Evolutionary conservation across 2,329 filamentous ascomycete species (phyloP).

Genomic region (Aureobasidium uvarum): DNA sequence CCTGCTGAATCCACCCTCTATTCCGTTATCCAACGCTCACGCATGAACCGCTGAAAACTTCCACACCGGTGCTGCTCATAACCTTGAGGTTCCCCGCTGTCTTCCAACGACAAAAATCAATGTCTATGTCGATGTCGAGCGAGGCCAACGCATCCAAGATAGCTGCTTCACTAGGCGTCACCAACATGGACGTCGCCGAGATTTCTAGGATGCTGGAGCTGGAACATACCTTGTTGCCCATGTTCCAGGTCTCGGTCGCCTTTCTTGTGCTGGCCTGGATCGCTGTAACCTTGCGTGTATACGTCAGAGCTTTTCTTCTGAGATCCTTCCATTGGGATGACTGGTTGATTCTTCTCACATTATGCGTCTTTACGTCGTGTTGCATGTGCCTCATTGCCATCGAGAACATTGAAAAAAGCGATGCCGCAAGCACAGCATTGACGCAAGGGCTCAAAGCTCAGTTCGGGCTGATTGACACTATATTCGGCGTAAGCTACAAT

Average conservation of each 20-base stretch:
- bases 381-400: conserved; percentile 36
- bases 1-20: not conserved
- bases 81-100: conserved; percentile 8
- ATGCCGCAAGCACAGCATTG: not conserved
- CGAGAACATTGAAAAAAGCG: conserved; percentile 14
- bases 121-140: not conserved
- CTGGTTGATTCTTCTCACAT: conserved; percentile 38
- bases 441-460: not conserved
- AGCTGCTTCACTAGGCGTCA: conserved; percentile 4
- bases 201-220: conserved; percentile 14
- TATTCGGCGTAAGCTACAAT: conserved; percentile 48
- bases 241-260: conserved; percentile 35
- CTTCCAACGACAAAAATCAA: not conserved
- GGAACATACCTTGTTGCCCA: not conserved
- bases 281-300: conserved; percentile 38
- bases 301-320: conserved; percentile 36
- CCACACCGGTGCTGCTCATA: conserved; percentile 17
- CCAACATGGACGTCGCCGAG: conserved; percentile 11
- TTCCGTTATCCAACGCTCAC: conserved; percentile 5
- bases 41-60: conserved; percentile 20
- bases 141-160: conserved; percentile 3
- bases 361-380: conserved; percentile 38
- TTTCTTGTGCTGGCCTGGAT: conserved; percentile 40
- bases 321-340: conserved; percentile 39
- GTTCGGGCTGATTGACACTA: conserved; percentile 40